phyloP scores from a whole-genome alignment of 176 grass and related monocot genomes.

The Carex littledalei region DNA sequence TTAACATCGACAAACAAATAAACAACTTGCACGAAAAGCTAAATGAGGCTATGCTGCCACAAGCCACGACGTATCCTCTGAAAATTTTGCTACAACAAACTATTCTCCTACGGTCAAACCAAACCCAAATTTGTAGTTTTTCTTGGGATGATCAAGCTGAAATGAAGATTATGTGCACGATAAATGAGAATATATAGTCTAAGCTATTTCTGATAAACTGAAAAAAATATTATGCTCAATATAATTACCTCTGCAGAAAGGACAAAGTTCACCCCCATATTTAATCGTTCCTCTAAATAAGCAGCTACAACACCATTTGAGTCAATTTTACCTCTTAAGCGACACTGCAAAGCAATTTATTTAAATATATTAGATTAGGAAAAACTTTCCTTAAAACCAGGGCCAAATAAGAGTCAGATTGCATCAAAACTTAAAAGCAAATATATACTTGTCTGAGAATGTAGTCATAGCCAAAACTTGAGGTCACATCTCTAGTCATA shows the following conservation, averaged over 20 bases:
- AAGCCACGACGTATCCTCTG: constrained; percentile 10
- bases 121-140: constrained; percentile 99
- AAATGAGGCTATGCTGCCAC: constrained; percentile 2
- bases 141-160: constrained; percentile 96
- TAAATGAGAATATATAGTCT: constrained; percentile 10
- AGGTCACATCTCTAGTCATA: constrained; percentile 81
- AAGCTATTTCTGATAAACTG: not conserved
- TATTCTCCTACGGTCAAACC: constrained; percentile 95
- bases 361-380: not conserved
- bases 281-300: constrained; percentile 85
- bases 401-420: not conserved
- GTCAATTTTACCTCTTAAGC: constrained; percentile 91
- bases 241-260: constrained; percentile 80
- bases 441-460: constrained; percentile 86
- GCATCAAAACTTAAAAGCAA: not conserved
- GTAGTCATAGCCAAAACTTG: constrained; percentile 97
- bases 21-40: constrained; percentile 7
- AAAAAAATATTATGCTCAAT: not conserved
- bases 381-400: not conserved
- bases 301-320: constrained; percentile 79
- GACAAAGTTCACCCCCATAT: constrained; percentile 98
- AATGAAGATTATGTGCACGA: constrained; percentile 15
- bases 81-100: constrained; percentile 20
- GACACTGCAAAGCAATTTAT: constrained; percentile 53
- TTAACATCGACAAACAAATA: constrained; percentile 5